Conservation (phyloP, 164 flowering plant genomes). For the Litsea cubeba region DNA sequence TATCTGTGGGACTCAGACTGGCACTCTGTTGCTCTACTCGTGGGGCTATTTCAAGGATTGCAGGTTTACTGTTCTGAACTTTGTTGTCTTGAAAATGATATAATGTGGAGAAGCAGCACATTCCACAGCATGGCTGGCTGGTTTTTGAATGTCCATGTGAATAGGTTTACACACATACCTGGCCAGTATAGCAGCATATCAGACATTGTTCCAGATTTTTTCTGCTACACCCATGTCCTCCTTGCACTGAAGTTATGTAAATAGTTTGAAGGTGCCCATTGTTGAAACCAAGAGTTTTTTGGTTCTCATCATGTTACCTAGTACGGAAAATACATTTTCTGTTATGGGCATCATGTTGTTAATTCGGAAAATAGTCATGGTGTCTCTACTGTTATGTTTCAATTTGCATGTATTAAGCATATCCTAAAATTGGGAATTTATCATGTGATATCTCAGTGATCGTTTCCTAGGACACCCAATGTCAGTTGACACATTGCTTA, state of each 20-base stretch:
- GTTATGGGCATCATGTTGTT: background rate
- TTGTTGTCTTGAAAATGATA: background rate
- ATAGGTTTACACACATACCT: no score
- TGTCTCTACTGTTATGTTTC: background rate
- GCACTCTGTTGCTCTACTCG: conserved; percentile 71
- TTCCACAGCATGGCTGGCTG: background rate
- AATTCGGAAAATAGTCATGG: background rate
- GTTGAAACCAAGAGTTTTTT: background rate
- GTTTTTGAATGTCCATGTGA: background rate
- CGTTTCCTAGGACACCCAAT: conserved; percentile 74
- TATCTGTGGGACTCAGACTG: conserved; percentile 81
- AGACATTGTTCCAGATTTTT: background rate
- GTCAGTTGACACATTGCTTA: conserved; percentile 75
- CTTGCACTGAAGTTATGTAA: background rate
- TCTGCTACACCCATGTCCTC: background rate
- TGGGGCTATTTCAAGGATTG: conserved; percentile 96
- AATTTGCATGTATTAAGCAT: background rate
- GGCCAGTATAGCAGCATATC: background rate
- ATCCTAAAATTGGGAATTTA: background rate
- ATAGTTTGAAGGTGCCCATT: background rate
- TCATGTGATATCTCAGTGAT: conserved; percentile 44
- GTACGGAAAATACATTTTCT: background rate
- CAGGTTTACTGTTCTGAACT: conserved; percentile 48
- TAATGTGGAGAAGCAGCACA: background rate
- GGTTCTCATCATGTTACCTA: no score